These are phyloP conservation scores for Smallanthus sonchifolius DNA, from an alignment of 129 eudicot genomes.

Conservation along the genomic window DNA sequence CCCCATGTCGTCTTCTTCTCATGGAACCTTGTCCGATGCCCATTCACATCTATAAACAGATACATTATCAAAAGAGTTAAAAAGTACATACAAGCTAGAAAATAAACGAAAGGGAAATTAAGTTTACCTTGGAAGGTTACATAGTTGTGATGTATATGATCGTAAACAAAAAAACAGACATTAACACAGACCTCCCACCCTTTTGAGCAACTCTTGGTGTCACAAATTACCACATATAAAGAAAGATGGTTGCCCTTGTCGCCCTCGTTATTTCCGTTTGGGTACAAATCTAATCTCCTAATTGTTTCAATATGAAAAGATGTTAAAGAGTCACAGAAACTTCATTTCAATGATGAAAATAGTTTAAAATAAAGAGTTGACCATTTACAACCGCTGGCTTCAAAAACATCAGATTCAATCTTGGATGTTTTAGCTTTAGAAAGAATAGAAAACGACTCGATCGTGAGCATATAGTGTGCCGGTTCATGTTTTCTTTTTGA, in stretches of 20 bases:
- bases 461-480: neutral
- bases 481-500: constrained; percentile 2
- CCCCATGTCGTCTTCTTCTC: neutral
- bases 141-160: neutral
- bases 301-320: neutral
- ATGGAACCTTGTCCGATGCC: neutral
- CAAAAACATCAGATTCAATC: neutral
- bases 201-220: neutral
- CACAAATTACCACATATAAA: neutral
- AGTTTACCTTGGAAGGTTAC: neutral
- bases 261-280: neutral
- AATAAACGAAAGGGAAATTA: neutral
- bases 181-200: neutral
- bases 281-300: neutral
- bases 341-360: neutral
- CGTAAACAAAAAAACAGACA: neutral
- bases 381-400: neutral
- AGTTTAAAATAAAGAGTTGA: neutral
- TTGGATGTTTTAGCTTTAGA: neutral
- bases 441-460: neutral
- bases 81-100: neutral
- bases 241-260: neutral
- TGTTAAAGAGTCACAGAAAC: neutral
- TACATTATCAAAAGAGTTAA: neutral
- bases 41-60: neutral